A percentile compares a stretch with the other conserved stretches of the same genome.
phyloP scores from a whole-genome alignment of 495 filamentous ascomycete species.

The Neurospora sp. region DNA sequence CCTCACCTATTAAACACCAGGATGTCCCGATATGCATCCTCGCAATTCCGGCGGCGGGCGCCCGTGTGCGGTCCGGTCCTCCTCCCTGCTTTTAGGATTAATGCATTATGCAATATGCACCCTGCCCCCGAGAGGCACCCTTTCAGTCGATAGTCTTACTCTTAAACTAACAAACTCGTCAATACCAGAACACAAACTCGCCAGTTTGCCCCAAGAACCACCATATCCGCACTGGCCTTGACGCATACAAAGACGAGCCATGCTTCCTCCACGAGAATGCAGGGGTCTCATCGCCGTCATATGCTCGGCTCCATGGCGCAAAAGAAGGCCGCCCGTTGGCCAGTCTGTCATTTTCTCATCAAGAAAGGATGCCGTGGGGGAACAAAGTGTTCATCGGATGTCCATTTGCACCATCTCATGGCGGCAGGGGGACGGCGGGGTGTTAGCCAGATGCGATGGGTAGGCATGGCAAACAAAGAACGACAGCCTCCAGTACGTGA shows the following conservation, averaged over 20 bases:
- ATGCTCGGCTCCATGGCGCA: not conserved
- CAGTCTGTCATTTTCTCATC: not conserved
- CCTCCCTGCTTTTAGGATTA: not conserved
- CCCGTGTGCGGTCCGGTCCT: not conserved
- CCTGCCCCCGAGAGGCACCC: not conserved
- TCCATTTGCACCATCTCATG: not conserved
- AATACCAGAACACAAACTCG: not conserved
- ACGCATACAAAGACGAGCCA: not conserved
- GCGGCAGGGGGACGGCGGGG: not conserved
- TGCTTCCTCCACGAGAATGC: not conserved
- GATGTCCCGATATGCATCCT: not conserved
- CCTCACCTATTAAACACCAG: not conserved
- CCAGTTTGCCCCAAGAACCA: not conserved
- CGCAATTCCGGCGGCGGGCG: not conserved
- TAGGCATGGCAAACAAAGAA: not conserved
- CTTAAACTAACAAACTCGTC: not conserved
- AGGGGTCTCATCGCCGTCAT: not conserved
- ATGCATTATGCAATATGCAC: not conserved
- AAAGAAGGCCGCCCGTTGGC: not conserved
- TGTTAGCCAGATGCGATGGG: not conserved
- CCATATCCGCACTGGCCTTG: not conserved
- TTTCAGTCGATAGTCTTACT: not conserved
- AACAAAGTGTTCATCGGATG: not conserved
- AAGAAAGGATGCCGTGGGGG: not conserved
- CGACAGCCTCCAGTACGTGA: not conserved